A percentile compares a stretch with the other conserved stretches of the same genome.
Evolutionary conservation across 768 basidiomycete genomes (phyloP).

Genomic region (Tylopilus subfusipes): DNA sequence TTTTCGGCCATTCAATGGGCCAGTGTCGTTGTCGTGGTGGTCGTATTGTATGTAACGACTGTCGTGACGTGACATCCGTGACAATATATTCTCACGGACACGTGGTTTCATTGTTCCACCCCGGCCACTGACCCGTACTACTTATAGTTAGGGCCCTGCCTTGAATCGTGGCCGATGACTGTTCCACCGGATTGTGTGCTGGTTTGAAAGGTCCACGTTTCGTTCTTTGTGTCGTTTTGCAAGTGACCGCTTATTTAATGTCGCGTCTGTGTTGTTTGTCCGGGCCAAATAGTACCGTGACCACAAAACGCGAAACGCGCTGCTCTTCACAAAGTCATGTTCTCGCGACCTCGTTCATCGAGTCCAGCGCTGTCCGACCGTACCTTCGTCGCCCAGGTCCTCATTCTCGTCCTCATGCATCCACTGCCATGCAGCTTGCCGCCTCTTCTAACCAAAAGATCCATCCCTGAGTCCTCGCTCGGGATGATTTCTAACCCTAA

Average conservation of each 20-base stretch:
- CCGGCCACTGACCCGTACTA: too few relatives aligned
- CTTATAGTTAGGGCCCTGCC: too few relatives aligned
- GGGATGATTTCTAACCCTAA: conserved; percentile 64
- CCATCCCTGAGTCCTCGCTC: conserved; percentile 35
- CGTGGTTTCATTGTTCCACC: conserved; percentile 7
- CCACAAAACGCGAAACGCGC: conserved; percentile 9
- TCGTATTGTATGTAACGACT: conserved; percentile 2
- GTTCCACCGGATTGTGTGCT: too few relatives aligned
- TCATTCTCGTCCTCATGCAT: conserved; percentile 30
- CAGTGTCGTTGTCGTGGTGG: conserved; percentile 20
- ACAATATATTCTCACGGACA: conserved; percentile 19
- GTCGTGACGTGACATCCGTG: conserved; percentile 26
- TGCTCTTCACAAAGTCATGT: neutral
- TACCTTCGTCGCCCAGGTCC: conserved; percentile 49
- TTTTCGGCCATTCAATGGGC: conserved; percentile 84
- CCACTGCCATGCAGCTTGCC: conserved; percentile 30
- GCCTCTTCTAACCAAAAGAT: conserved; percentile 50
- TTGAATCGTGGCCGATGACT: too few relatives aligned
- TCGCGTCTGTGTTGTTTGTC: conserved; percentile 23
- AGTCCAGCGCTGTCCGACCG: conserved; percentile 18
- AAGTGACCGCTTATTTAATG: too few relatives aligned
- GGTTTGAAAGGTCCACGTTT: too few relatives aligned
- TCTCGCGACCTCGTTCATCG: conserved; percentile 6
- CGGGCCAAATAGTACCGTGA: conserved; percentile 15
- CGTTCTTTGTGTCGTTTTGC: too few relatives aligned